These are phyloP conservation scores for Salix koriyanagi DNA, from an alignment of 345 rosid species.

Conservation along the genomic window DNA sequence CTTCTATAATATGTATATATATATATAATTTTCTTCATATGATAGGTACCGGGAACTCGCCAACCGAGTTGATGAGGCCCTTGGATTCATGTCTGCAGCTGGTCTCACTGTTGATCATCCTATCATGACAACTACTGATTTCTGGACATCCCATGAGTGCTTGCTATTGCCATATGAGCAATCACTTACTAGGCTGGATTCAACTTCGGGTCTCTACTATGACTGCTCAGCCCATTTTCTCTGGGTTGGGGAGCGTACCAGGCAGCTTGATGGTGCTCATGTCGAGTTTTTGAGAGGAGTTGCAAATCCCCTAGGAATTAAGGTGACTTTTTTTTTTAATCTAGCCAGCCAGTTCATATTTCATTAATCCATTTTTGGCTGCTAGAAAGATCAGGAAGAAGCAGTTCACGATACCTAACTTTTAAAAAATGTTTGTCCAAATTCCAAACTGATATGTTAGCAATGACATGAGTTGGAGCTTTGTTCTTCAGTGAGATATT, in stretches of 20 bases:
- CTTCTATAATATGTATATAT: background rate
- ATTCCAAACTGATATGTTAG: too few relatives aligned
- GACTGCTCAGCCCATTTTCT: constrained; percentile 33
- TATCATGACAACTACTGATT: constrained; percentile 26
- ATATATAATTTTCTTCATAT: background rate
- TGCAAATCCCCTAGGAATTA: constrained; percentile 31
- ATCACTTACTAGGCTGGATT: constrained; percentile 29
- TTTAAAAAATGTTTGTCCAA: background rate
- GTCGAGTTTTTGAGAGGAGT: constrained; percentile 27
- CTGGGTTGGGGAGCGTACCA: constrained; percentile 30
- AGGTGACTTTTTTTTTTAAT: constrained; percentile 6
- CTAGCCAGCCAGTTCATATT: background rate
- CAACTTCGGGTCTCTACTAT: constrained; percentile 31
- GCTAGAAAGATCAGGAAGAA: background rate
- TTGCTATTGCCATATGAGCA: constrained; percentile 33
- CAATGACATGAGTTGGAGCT: too few relatives aligned
- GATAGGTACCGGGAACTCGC: constrained; percentile 31
- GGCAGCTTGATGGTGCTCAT: constrained; percentile 33
- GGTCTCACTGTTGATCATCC: constrained; percentile 34
- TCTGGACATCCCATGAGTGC: constrained; percentile 34
- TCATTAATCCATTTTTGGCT: background rate
- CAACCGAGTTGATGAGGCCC: constrained; percentile 28
- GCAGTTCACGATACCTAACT: background rate
- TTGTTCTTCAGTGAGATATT: too few relatives aligned
- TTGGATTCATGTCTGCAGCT: constrained; percentile 30